These are phyloP conservation scores for Aspergillus sp. DNA, from an alignment of 2,329 filamentous ascomycete species.

Conservation along the genomic window DNA sequence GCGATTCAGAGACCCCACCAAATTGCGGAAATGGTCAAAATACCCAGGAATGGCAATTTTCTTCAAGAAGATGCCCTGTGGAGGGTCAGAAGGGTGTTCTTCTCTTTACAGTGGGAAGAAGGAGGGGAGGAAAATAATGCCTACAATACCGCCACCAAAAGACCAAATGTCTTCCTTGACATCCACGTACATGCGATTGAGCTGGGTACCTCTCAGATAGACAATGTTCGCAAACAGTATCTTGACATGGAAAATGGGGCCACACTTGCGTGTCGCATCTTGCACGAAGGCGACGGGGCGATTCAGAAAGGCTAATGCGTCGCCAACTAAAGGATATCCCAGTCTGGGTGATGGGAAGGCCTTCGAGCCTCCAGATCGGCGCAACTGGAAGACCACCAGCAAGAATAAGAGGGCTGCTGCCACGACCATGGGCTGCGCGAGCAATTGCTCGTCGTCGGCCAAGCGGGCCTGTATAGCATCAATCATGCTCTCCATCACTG, in stretches of 20 bases:
- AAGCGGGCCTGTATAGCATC: background rate
- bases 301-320: background rate
- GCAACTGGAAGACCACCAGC: background rate
- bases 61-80: slow-evolving; percentile 1
- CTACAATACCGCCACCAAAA: slow-evolving; percentile 1
- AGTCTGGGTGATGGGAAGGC: background rate
- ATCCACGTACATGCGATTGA: background rate
- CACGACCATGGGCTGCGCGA: background rate
- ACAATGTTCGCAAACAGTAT: background rate
- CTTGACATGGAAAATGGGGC: background rate
- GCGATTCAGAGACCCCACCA: background rate
- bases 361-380: background rate
- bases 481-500: background rate
- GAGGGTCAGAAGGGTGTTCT: background rate
- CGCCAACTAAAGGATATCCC: background rate
- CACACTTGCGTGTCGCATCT: background rate
- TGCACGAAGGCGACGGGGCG: background rate
- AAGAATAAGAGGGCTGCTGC: background rate
- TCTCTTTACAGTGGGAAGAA: too few species aligned
- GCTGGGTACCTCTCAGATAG: background rate
- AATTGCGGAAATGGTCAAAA: background rate
- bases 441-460: background rate
- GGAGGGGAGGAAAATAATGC: background rate
- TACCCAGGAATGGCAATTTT: slow-evolving; percentile 7
- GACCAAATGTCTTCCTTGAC: background rate